These are phyloP conservation scores for Neofusicoccum sp. DNA, from an alignment of 2,329 filamentous ascomycete species.

Conservation along the genomic window DNA sequence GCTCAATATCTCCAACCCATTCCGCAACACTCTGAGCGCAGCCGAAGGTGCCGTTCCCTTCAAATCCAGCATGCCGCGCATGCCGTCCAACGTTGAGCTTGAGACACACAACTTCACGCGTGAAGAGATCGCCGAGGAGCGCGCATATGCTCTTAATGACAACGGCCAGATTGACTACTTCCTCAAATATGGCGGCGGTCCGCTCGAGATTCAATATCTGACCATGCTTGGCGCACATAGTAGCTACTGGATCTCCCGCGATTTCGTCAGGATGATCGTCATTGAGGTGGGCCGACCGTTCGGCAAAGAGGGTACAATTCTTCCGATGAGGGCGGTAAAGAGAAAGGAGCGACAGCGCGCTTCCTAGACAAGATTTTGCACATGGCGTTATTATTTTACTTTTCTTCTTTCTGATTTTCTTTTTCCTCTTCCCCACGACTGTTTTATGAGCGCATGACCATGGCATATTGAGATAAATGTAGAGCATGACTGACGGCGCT, in stretches of 20 bases:
- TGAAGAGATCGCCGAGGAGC: constrained; percentile 87
- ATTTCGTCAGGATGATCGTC: constrained; percentile 88
- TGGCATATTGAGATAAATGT: background rate
- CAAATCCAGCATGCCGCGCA: constrained; percentile 31
- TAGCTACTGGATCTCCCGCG: constrained; percentile 84
- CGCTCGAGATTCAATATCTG: constrained; percentile 90
- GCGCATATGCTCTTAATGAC: constrained; percentile 85
- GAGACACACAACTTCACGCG: constrained; percentile 93
- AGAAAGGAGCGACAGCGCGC: constrained; percentile 25
- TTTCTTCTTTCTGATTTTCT: background rate
- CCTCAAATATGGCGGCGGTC: constrained; percentile 77
- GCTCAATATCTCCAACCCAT: constrained; percentile 42
- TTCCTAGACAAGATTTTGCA: background rate
- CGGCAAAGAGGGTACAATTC: constrained; percentile 60
- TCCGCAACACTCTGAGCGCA: constrained; percentile 31
- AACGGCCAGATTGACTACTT: constrained; percentile 96
- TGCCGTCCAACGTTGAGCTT: constrained; percentile 68
- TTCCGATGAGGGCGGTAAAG: constrained; percentile 56
- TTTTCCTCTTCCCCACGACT: background rate
- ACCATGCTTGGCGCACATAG: constrained; percentile 97
- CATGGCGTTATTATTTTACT: background rate
- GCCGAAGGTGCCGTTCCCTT: constrained; percentile 33
- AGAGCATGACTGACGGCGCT: constrained; percentile 4
- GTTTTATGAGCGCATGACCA: constrained; percentile 1
- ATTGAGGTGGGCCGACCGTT: constrained; percentile 77